Conservation (phyloP, 75 land plant genomes). For the Cryptomeria japonica region DNA sequence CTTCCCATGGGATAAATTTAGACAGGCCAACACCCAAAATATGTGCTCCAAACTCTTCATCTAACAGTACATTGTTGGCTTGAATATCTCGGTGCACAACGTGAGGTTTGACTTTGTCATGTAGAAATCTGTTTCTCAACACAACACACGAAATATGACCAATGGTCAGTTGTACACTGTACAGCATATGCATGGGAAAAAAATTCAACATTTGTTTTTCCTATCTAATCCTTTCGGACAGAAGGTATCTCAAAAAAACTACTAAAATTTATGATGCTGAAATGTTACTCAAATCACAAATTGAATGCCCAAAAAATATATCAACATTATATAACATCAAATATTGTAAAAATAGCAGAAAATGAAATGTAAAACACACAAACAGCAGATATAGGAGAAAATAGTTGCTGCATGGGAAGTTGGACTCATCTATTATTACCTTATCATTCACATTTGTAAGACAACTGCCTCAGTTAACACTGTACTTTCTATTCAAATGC, state of each 20-base stretch:
- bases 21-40: constrained; percentile 89
- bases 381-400: not conserved
- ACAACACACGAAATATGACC: not conserved
- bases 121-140: constrained; percentile 64
- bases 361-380: not conserved
- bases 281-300: not conserved
- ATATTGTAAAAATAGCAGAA: not conserved
- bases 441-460: not conserved
- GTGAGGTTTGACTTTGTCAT: constrained; percentile 94
- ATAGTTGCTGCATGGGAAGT: not conserved
- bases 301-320: no score
- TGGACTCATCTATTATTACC: not conserved
- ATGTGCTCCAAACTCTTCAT: constrained; percentile 87
- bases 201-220: not conserved
- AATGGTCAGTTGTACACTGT: not conserved
- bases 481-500: not conserved
- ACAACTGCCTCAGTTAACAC: not conserved
- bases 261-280: not conserved
- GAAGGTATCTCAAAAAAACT: not conserved
- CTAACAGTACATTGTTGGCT: constrained; percentile 86
- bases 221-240: not conserved
- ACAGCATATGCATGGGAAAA: not conserved
- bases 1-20: constrained; percentile 81
- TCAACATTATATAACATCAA: not conserved
- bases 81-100: constrained; percentile 90